phyloP scores from a whole-genome alignment of 2,329 filamentous ascomycete species.

The Dactylellina leptospora region DNA sequence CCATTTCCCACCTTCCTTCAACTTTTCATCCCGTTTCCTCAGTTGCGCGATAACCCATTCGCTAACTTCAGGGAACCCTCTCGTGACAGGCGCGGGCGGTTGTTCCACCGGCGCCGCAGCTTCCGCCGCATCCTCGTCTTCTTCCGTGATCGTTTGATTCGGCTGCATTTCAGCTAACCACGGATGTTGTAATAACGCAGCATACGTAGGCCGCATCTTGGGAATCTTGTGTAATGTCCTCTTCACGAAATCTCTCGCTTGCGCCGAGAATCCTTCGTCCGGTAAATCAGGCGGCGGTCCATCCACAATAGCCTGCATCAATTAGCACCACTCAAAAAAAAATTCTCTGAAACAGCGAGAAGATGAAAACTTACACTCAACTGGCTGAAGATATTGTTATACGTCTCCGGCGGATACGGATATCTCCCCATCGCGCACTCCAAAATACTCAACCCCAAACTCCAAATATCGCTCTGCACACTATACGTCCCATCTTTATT shows the following conservation, averaged over 20 bases:
- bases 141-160: constrained; percentile 77
- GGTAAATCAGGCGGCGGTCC: constrained; percentile 93
- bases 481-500: constrained; percentile 78
- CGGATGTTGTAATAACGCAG: constrained; percentile 84
- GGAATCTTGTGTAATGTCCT: constrained; percentile 93
- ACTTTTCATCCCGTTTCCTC: constrained; percentile 70
- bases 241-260: constrained; percentile 84
- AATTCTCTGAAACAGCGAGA: constrained; percentile 1
- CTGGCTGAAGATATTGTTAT: constrained; percentile 98
- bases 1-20: constrained; percentile 61
- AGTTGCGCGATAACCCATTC: constrained; percentile 81
- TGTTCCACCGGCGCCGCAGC: constrained; percentile 60
- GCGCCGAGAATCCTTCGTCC: constrained; percentile 76
- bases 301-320: constrained; percentile 90
- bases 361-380: constrained; percentile 76
- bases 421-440: constrained; percentile 95
- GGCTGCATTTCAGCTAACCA: constrained; percentile 83
- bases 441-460: constrained; percentile 89
- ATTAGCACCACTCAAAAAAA: background rate
- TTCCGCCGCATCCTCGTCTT: constrained; percentile 68
- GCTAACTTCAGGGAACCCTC: constrained; percentile 82
- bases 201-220: constrained; percentile 90
- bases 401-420: constrained; percentile 95
- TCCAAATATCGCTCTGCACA: constrained; percentile 98
- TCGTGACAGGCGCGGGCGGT: constrained; percentile 57